These are phyloP conservation scores for Heterobasidion irregulare DNA, from an alignment of 1,284 basidiomycete species.

Conservation along the genomic window DNA sequence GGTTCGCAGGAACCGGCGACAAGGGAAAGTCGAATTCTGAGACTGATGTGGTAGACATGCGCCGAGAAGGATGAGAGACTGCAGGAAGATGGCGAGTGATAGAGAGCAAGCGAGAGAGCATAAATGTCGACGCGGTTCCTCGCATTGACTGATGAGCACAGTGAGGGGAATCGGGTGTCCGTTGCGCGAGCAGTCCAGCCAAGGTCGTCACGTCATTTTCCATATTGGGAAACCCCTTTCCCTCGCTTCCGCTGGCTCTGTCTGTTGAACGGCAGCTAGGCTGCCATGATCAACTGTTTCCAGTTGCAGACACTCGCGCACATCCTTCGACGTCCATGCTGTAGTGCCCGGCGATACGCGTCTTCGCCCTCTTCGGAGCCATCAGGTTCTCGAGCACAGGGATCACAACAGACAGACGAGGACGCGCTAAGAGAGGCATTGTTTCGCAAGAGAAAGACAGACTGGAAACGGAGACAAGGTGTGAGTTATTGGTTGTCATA, in stretches of 20 bases:
- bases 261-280: too few species aligned
- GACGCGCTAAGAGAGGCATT: conserved; percentile 11
- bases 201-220: too few species aligned
- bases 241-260: too few species aligned
- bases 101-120: too few species aligned
- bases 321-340: background rate
- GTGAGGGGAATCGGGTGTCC: too few species aligned
- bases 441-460: conserved; percentile 42
- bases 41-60: background rate
- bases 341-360: background rate
- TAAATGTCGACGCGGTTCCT: too few species aligned
- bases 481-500: conserved; percentile 31
- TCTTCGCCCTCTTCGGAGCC: background rate
- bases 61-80: background rate
- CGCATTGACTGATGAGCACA: too few species aligned
- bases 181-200: too few species aligned
- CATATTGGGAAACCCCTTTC: too few species aligned
- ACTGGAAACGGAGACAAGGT: conserved; percentile 69
- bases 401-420: conserved; percentile 1
- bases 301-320: background rate
- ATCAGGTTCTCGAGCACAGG: background rate
- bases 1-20: conserved; percentile 51
- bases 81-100: too few species aligned
- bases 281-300: too few species aligned
- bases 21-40: conserved; percentile 33